Base-by-base conservation (phyloP, 768 basidiomycete species). In the Lentinula sp. region DNA sequence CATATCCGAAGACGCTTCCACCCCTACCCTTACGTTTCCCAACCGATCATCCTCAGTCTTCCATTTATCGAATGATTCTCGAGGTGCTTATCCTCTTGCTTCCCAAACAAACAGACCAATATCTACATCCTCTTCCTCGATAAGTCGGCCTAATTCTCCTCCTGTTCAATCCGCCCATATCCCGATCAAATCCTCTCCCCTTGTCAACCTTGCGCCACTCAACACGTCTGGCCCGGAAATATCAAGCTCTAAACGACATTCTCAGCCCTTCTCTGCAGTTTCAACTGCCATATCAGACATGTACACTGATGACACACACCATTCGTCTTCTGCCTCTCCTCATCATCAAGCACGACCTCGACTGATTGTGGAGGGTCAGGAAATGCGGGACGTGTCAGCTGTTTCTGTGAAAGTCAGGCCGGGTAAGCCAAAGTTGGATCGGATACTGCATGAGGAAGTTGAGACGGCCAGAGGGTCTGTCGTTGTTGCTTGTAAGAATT, bases 371-470 rank as follows among this genome's bases (percentile, higher is more conserved):
- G 82, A 84, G 60, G 77, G 78, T 31, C 70, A 74, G 57, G 90
- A 93, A 68, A 75, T 83, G 66, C 71, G 73, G 5, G 88, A 89
- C 63, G 75, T 90, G 61, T 75, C 75, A 18, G 66, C 80, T 23
- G 76, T 91, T 50, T 75, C 85, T 6, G 89, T 91, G 71, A 75
- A 81, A 60, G 85, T 84, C 32, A 74, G 84, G 49, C 80, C 81
- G 3, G 91, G 91, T 2, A 81, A 83, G 67, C 91, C 90, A 28
- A 84, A 80, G 65, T 67, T 92, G 43, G 80, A 83, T 43, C 72
- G 76, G 59, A 81, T 91, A 37, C 66, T 91, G 23, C 78, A 79
- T 32, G 86, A 89, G 60, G 91, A 91, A 71, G 81, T 89, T 3
- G 74, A 80, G 50, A 66, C 66, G 15, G 78, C 86, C 34, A 66